Percentiles rank a stretch among this genome's conserved stretches.
phyloP scores from a whole-genome alignment of 2,329 filamentous ascomycete genomes.

The Clarireedia homoeocarpa region DNA sequence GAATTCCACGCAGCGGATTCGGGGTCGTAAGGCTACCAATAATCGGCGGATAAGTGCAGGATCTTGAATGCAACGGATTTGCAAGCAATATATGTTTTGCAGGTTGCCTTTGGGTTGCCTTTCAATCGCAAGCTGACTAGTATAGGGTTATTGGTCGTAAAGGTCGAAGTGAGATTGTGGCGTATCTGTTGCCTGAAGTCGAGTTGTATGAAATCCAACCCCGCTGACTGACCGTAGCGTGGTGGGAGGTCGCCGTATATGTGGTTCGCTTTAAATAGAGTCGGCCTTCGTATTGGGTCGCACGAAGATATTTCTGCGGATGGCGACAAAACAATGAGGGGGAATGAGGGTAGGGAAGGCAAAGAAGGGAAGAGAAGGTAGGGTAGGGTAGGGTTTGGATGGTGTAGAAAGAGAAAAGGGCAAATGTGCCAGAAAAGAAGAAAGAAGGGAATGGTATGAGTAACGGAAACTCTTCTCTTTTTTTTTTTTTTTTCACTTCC shows the following conservation, averaged over 20 bases:
- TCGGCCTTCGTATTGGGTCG: background rate
- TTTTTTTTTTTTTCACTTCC: no score
- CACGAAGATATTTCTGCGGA: background rate
- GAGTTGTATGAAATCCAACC: background rate
- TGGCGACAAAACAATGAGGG: no score
- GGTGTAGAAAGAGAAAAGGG: no score
- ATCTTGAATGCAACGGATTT: background rate
- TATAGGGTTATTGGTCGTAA: background rate
- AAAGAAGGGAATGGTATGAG: no score
- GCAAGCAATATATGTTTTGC: conserved; percentile 1
- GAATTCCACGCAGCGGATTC: background rate
- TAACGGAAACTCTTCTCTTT: no score
- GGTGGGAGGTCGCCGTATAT: background rate
- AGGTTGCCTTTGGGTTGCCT: background rate
- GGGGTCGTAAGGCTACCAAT: conserved; percentile 6
- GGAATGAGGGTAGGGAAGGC: no score
- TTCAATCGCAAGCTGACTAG: background rate
- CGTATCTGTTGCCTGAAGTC: conserved; percentile 1
- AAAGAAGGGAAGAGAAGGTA: no score
- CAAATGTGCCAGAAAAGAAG: no score
- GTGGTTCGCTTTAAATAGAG: background rate
- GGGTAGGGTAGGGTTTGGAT: no score
- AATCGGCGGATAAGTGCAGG: conserved; percentile 1
- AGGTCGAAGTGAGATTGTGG: conserved; percentile 4
- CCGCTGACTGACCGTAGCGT: background rate